Conservation (phyloP, 495 filamentous ascomycete genomes). For the Trichoderma gamsii region DNA sequence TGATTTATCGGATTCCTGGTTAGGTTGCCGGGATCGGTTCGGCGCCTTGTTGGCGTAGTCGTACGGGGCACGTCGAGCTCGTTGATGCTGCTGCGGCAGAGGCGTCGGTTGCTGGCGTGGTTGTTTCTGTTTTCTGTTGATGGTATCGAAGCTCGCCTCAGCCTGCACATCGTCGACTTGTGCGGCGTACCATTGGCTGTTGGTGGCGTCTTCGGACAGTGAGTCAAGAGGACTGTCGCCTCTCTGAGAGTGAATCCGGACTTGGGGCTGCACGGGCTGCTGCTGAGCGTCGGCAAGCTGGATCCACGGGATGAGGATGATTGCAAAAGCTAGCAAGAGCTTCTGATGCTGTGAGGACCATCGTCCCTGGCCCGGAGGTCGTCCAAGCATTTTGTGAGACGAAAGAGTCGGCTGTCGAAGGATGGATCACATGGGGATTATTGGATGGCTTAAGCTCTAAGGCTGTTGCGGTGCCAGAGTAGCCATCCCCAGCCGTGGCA, state of each 20-base stretch:
- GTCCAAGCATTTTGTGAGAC: constrained; percentile 48
- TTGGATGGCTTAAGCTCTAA: constrained; percentile 1
- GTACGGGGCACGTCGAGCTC: background rate
- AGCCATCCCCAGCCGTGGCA: background rate
- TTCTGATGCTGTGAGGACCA: constrained; percentile 40
- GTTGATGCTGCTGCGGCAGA: background rate
- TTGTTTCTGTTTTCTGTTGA: constrained; percentile 20
- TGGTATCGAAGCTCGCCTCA: constrained; percentile 22
- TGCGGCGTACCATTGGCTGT: constrained; percentile 22
- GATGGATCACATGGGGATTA: constrained; percentile 22
- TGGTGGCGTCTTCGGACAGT: constrained; percentile 14
- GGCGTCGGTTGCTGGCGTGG: constrained; percentile 19
- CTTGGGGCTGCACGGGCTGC: constrained; percentile 36
- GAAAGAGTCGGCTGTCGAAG: constrained; percentile 24
- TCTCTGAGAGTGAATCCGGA: constrained; percentile 26
- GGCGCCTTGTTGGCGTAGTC: constrained; percentile 19
- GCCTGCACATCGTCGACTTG: constrained; percentile 23
- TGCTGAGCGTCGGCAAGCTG: constrained; percentile 53
- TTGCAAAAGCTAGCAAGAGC: constrained; percentile 43
- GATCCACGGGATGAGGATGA: constrained; percentile 49
- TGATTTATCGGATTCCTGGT: constrained; percentile 30
- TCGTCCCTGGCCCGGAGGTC: constrained; percentile 47
- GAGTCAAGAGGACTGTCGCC: background rate
- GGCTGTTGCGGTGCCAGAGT: constrained; percentile 3
- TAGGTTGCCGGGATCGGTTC: constrained; percentile 22